A percentile compares a stretch with the other conserved stretches of the same genome.
Evolutionary conservation across 2,329 filamentous ascomycete species (phyloP).

Genomic region (Westerdykella sp.): DNA sequence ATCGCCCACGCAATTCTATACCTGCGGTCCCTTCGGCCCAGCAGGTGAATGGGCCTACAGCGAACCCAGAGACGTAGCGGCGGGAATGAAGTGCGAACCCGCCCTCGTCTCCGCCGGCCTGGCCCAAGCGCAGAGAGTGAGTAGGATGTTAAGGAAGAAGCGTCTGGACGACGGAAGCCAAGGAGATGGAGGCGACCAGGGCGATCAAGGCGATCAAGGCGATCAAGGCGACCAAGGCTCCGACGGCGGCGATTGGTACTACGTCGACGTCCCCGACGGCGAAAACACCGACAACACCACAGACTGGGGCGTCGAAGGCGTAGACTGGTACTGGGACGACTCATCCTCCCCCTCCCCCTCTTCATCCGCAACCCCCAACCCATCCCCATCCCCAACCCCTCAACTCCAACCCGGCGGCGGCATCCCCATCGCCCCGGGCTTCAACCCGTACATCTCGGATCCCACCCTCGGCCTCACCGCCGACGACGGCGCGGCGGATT

Average conservation of each 20-base stretch:
- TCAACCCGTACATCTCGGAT: background rate
- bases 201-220: background rate
- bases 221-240: background rate
- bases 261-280: background rate
- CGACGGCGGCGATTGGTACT: no score
- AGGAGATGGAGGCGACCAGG: background rate
- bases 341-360: background rate
- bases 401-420: background rate
- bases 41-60: constrained; percentile 25
- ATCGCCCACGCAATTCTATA: constrained; percentile 28
- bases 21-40: constrained; percentile 23
- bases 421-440: background rate
- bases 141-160: background rate
- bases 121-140: background rate
- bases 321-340: background rate
- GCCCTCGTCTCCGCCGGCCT: constrained; percentile 8
- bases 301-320: background rate
- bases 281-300: background rate
- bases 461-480: background rate
- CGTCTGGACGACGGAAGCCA: background rate
- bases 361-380: background rate
- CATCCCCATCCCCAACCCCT: background rate
- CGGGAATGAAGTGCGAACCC: constrained; percentile 35
- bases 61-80: constrained; percentile 23
- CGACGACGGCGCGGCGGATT: background rate